phyloP scores from a whole-genome alignment of 768 basidiomycete genomes.

The Xerocomellus intermedius region DNA sequence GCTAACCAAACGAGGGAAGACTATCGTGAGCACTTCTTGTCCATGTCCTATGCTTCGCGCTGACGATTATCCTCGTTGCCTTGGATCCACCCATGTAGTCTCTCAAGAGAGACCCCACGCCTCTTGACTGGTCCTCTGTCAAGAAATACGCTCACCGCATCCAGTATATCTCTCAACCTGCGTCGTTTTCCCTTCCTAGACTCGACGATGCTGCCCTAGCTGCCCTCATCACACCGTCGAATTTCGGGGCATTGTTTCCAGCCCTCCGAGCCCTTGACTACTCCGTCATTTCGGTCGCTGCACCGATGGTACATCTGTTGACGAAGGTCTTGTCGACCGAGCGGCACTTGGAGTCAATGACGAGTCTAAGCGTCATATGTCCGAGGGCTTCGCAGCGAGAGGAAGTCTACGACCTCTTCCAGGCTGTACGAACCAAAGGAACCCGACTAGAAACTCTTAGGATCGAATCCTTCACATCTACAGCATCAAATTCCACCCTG shows the following conservation, averaged over 20 bases:
- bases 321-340: constrained; percentile 19
- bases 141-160: constrained; percentile 27
- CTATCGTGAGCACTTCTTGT: constrained; percentile 19
- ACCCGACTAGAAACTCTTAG: constrained; percentile 16
- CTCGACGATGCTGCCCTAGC: constrained; percentile 27
- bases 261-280: constrained; percentile 27
- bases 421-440: constrained; percentile 23
- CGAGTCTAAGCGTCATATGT: constrained; percentile 22
- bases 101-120: constrained; percentile 19
- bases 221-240: constrained; percentile 18
- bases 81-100: constrained; percentile 6
- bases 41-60: not conserved
- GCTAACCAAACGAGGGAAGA: constrained; percentile 14
- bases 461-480: constrained; percentile 24
- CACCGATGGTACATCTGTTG: constrained; percentile 20
- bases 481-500: constrained; percentile 5
- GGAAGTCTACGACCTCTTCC: constrained; percentile 22
- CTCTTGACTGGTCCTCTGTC: constrained; percentile 23
- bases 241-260: constrained; percentile 25
- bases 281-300: constrained; percentile 25
- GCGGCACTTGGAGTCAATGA: constrained; percentile 16
- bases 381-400: constrained; percentile 20
- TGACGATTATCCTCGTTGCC: not conserved
- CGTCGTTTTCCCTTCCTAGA: constrained; percentile 18
- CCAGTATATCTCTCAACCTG: constrained; percentile 22